These are phyloP conservation scores for Stylosanthes scabra DNA, from an alignment of 331 rosid species.

Conservation along the genomic window DNA sequence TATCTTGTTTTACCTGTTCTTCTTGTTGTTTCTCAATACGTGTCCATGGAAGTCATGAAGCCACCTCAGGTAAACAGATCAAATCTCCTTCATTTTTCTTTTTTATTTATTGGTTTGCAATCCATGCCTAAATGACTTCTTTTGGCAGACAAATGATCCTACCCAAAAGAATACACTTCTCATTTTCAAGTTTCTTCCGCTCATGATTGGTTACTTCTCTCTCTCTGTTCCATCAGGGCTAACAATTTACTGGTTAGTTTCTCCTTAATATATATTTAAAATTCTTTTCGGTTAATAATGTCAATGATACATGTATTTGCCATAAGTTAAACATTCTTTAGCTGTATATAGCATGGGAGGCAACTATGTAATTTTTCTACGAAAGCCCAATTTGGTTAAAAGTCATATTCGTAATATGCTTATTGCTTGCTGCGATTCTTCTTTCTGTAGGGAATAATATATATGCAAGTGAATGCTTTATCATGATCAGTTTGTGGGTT, in stretches of 20 bases:
- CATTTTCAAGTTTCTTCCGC: slow-evolving; percentile 95
- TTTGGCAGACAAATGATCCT: slow-evolving; percentile 93
- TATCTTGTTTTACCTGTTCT: slow-evolving; percentile 96
- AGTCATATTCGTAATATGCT: slow-evolving; percentile 23
- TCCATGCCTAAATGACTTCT: slow-evolving; percentile 41
- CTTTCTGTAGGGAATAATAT: slow-evolving; percentile 28
- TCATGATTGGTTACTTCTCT: slow-evolving; percentile 99
- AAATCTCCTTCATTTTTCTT: slow-evolving; percentile 14
- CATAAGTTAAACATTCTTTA: slow-evolving; percentile 13
- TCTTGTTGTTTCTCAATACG: slow-evolving; percentile 79
- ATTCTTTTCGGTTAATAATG: slow-evolving; percentile 7
- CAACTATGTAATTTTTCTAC: slow-evolving; percentile 15
- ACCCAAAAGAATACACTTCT: slow-evolving; percentile 89
- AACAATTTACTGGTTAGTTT: slow-evolving; percentile 97
- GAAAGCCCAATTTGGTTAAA: slow-evolving; percentile 29
- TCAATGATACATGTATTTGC: slow-evolving; percentile 2
- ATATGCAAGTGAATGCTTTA: slow-evolving; percentile 19
- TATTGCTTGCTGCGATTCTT: slow-evolving; percentile 2
- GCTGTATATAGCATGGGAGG: slow-evolving; percentile 21
- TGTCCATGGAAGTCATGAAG: slow-evolving; percentile 99
- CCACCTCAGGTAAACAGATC: slow-evolving; percentile 83
- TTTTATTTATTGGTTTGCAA: slow-evolving; percentile 10
- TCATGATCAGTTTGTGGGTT: background rate
- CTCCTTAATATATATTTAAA: slow-evolving; percentile 29
- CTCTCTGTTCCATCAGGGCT: slow-evolving; percentile 98